These are phyloP conservation scores for Monosiga brevicollis DNA, from an alignment of 78 protist genomes.

Conservation along the genomic window DNA sequence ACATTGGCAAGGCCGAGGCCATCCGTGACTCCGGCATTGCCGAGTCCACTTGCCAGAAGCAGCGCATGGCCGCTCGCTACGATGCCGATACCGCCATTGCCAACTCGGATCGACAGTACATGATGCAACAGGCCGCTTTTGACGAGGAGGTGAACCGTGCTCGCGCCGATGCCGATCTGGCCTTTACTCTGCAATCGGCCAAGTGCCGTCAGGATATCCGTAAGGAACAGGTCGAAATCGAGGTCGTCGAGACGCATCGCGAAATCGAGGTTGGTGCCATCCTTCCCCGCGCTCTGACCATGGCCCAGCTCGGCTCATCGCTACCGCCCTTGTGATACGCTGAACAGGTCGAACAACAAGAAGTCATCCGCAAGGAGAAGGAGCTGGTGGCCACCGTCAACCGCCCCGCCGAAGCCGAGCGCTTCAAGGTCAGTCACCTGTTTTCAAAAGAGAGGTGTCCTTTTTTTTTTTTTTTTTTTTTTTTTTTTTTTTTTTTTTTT, in stretches of 20 bases:
- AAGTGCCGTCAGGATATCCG: neutral
- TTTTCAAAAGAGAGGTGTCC: neutral
- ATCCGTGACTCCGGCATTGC: neutral
- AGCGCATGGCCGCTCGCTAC: neutral
- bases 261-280: neutral
- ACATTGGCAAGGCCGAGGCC: slow-evolving; percentile 24
- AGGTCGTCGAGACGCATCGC: slow-evolving; percentile 8
- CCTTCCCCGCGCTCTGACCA: too few relatives aligned
- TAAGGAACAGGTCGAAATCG: neutral
- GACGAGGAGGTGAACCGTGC: neutral
- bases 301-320: too few relatives aligned
- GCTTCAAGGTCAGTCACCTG: neutral
- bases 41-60: neutral
- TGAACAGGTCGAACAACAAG: slow-evolving; percentile 8
- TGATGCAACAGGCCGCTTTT: neutral
- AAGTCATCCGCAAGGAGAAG: neutral
- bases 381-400: slow-evolving; percentile 6
- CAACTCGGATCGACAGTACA: neutral
- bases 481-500: neutral
- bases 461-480: neutral
- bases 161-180: neutral
- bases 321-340: neutral
- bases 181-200: neutral
- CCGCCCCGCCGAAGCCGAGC: slow-evolving; percentile 10
- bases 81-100: slow-evolving; percentile 1